Conservation (phyloP, 2,329 filamentous ascomycete genomes). For the Mycosphaerelloides madeirae region DNA sequence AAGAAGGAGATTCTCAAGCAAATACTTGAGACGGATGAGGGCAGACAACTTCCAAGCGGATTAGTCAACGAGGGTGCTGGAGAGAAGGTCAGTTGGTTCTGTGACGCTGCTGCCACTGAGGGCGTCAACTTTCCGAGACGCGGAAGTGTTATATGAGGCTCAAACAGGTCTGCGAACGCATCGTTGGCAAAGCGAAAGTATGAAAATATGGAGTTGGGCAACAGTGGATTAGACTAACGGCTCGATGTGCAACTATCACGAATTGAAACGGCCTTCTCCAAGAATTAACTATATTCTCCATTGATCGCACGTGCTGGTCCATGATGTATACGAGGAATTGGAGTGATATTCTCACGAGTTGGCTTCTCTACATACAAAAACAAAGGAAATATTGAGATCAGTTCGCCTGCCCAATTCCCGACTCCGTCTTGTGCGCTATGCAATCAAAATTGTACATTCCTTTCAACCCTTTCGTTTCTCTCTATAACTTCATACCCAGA, state of each 20-base stretch:
- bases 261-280: too few relatives aligned
- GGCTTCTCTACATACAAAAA: too few relatives aligned
- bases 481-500: slow-evolving; percentile 87
- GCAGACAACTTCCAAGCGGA: slow-evolving; percentile 71
- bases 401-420: neutral
- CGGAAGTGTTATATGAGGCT: slow-evolving; percentile 46
- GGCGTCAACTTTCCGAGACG: slow-evolving; percentile 76
- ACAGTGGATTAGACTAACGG: neutral
- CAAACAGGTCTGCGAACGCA: neutral
- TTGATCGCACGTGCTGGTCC: too few relatives aligned
- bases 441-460: neutral
- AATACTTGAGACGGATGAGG: slow-evolving; percentile 78
- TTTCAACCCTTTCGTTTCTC: neutral
- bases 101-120: slow-evolving; percentile 78
- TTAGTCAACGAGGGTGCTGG: slow-evolving; percentile 80
- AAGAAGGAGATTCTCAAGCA: slow-evolving; percentile 91
- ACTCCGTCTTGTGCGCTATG: slow-evolving; percentile 4
- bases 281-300: too few relatives aligned
- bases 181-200: neutral
- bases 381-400: too few relatives aligned
- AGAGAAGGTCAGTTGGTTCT: slow-evolving; percentile 92
- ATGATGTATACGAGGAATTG: too few relatives aligned
- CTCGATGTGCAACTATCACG: neutral
- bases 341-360: too few relatives aligned
- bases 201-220: slow-evolving; percentile 1